Percentiles rank a stretch among this genome's conserved stretches.
phyloP scores from a whole-genome alignment of 768 basidiomycete genomes.

The button mushroom (Agaricus bisporus) region DNA sequence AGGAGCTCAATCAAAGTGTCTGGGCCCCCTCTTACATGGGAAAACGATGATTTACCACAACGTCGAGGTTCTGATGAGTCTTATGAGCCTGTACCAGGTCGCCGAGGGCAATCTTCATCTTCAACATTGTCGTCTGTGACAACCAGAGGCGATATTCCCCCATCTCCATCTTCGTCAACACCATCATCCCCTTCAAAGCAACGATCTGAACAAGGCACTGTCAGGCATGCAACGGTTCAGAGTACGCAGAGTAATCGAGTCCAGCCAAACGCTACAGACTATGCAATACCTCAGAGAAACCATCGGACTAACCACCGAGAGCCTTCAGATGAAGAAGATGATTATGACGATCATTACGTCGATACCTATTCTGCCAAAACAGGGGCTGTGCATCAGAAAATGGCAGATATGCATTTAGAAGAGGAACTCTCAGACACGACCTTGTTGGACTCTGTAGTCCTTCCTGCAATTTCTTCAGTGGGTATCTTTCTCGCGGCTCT shows the following conservation, averaged over 20 bases:
- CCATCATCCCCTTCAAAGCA: conserved; percentile 16
- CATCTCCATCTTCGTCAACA: conserved; percentile 36
- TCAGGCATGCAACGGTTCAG: conserved; percentile 47
- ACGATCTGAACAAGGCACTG: conserved; percentile 58
- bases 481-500: conserved; percentile 20
- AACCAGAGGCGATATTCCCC: conserved; percentile 57
- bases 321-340: conserved; percentile 60
- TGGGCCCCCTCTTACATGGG: conserved; percentile 74
- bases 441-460: conserved; percentile 93
- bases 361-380: conserved; percentile 41
- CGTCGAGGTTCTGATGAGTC: conserved; percentile 30
- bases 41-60: conserved; percentile 55
- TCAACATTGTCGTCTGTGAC: conserved; percentile 34
- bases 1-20: conserved; percentile 54
- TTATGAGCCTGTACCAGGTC: conserved; percentile 21
- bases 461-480: conserved; percentile 95
- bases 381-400: conserved; percentile 41
- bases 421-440: conserved; percentile 72
- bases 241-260: not conserved
- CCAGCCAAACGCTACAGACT: conserved; percentile 10
- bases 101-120: conserved; percentile 28
- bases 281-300: conserved; percentile 19
- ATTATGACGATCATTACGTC: conserved; percentile 53
- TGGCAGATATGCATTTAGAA: conserved; percentile 40
- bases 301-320: conserved; percentile 33